Evolutionary conservation across 345 rosid species (phyloP).

Genomic region (Euclidium syriacum): DNA sequence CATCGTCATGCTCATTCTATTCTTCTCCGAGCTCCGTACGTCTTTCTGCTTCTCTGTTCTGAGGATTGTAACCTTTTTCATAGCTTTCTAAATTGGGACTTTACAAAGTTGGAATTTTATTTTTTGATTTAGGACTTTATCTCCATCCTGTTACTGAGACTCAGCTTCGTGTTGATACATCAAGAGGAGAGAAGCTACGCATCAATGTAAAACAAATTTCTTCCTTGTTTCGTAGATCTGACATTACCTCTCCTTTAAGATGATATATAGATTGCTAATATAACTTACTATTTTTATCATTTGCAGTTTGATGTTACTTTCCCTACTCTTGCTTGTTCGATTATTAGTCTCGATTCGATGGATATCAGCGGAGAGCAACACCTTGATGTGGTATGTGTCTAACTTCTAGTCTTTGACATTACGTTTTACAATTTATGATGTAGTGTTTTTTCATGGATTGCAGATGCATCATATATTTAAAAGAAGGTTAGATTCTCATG

Average conservation of each 20-base stretch:
- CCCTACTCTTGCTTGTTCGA: constrained; percentile 77
- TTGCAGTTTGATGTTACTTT: constrained; percentile 75
- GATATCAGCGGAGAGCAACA: constrained; percentile 86
- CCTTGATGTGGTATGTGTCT: constrained; percentile 65
- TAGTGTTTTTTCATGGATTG: constrained; percentile 13
- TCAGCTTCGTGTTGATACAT: constrained; percentile 75
- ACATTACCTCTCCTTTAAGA: too few relatives aligned
- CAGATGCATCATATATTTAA: constrained; percentile 83
- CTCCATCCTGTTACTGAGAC: constrained; percentile 68
- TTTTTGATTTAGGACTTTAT: constrained; percentile 50
- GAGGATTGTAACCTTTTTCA: not conserved
- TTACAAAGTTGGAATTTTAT: not conserved
- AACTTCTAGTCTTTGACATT: not conserved
- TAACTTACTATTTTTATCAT: too few relatives aligned
- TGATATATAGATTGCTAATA: too few relatives aligned
- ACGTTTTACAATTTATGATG: not conserved
- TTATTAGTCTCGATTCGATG: constrained; percentile 78
- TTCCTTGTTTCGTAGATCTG: too few relatives aligned
- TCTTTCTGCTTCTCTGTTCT: not conserved
- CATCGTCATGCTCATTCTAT: constrained; percentile 42
- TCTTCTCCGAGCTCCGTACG: constrained; percentile 49
- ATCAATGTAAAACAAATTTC: constrained; percentile 75
- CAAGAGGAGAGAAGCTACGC: constrained; percentile 69
- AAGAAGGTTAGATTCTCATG: constrained; percentile 64
- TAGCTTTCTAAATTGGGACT: not conserved